These are phyloP conservation scores for Fusarium sacchari DNA, from an alignment of 2,329 filamentous ascomycete genomes.

Conservation along the genomic window DNA sequence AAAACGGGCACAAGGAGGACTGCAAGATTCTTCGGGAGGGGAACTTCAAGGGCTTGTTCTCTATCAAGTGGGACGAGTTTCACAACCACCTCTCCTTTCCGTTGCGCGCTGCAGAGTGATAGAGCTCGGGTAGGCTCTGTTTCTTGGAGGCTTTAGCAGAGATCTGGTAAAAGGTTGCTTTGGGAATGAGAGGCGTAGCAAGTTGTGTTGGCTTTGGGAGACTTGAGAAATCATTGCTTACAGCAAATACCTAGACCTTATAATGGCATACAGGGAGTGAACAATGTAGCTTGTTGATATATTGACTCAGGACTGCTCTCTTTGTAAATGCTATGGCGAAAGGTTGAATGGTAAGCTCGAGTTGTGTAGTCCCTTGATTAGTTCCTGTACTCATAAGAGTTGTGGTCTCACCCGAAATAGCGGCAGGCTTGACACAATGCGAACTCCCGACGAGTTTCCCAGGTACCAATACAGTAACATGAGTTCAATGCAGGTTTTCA, in stretches of 20 bases:
- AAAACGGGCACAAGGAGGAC: constrained; percentile 20
- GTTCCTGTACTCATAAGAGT: neutral
- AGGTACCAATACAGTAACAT: neutral
- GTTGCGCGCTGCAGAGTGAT: neutral
- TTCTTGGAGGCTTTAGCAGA: neutral
- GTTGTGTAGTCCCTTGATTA: neutral
- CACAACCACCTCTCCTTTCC: neutral
- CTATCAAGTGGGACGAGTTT: neutral
- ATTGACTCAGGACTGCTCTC: neutral
- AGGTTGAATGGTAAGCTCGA: neutral
- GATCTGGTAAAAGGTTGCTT: neutral
- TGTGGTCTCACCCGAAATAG: neutral
- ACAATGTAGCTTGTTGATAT: rapidly evolving
- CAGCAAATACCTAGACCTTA: too few species aligned
- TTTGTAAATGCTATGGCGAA: neutral
- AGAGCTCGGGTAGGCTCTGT: rapidly evolving
- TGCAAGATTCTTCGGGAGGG: constrained; percentile 20
- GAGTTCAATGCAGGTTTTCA: neutral
- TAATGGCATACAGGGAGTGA: neutral
- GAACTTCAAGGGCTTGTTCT: constrained; percentile 13
- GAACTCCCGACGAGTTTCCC: neutral
- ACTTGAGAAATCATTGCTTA: neutral
- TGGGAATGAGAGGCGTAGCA: rapidly evolving
- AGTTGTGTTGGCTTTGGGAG: neutral
- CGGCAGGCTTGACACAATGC: neutral